Conservation (phyloP, 331 rosid species). For the Spiraea crenata region DNA sequence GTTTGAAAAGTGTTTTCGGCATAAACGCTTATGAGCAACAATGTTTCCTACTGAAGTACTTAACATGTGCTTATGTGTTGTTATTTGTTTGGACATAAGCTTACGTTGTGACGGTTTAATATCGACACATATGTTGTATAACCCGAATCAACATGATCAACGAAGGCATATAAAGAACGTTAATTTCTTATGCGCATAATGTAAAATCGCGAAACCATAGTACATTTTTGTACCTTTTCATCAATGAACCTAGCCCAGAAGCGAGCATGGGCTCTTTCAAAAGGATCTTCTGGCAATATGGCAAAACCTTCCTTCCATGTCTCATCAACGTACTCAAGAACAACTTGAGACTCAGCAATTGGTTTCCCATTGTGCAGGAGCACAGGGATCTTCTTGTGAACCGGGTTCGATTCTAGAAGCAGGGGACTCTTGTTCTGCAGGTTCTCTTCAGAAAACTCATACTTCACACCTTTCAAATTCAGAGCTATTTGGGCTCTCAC, state of each 20-base stretch:
- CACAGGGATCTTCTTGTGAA: slow-evolving; percentile 47
- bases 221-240: slow-evolving; percentile 16
- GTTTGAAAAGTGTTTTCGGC: too few relatives aligned
- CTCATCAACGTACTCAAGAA: slow-evolving; percentile 18
- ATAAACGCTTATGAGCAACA: too few relatives aligned
- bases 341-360: slow-evolving; percentile 11
- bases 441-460: slow-evolving; percentile 45
- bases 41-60: too few relatives aligned
- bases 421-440: slow-evolving; percentile 36
- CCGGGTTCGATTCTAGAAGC: slow-evolving; percentile 53
- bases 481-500: slow-evolving; percentile 45
- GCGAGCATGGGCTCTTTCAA: slow-evolving; percentile 2
- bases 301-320: slow-evolving; percentile 13
- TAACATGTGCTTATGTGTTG: too few relatives aligned
- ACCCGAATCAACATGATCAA: too few relatives aligned
- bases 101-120: too few relatives aligned
- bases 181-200: background rate
- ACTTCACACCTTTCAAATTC: slow-evolving; percentile 47
- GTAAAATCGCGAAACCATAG: background rate
- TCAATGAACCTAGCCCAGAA: slow-evolving; percentile 16
- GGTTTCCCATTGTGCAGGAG: slow-evolving; percentile 6
- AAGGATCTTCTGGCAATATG: slow-evolving; percentile 9
- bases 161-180: background rate
- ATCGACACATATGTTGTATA: too few relatives aligned
- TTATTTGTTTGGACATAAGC: too few relatives aligned